Evolutionary conservation across 192 early-diverging fungal species (phyloP).

Genomic region (Coemansia umbellata): DNA sequence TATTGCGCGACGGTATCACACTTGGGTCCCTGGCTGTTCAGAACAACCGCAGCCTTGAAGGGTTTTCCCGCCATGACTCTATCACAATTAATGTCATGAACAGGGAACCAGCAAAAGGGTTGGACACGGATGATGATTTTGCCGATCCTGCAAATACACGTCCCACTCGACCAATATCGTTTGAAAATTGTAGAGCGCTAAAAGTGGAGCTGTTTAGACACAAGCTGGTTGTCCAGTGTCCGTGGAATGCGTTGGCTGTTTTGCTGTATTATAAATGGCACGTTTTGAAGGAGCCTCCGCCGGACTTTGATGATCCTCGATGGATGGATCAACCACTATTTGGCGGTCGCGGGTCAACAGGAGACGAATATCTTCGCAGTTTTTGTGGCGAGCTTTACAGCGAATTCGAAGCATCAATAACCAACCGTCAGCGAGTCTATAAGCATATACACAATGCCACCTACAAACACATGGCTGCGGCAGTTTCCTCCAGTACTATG

Average conservation of each 20-base stretch:
- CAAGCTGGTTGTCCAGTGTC: constrained; percentile 19
- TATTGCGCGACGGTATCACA: constrained; percentile 19
- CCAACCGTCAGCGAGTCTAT: constrained; percentile 2
- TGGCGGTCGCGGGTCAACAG: constrained; percentile 3
- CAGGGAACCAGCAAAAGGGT: not conserved
- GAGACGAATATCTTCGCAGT: constrained; percentile 13
- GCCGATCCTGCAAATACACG: not conserved
- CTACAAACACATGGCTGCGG: not conserved
- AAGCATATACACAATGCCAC: constrained; percentile 19
- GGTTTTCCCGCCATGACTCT: not conserved
- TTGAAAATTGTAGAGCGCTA: not conserved
- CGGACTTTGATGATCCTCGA: constrained; percentile 26
- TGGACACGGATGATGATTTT: not conserved
- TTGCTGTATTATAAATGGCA: constrained; percentile 45
- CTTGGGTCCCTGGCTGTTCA: constrained; percentile 36
- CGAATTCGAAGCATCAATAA: constrained; percentile 14
- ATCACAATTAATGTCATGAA: constrained; percentile 6
- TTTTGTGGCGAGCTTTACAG: constrained; percentile 27
- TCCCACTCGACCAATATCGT: not conserved
- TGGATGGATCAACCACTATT: constrained; percentile 41
- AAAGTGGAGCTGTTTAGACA: constrained; percentile 33
- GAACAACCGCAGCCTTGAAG: not conserved
- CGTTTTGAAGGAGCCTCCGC: constrained; percentile 35
- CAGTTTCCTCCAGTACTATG: not conserved
- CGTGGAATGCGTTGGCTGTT: constrained; percentile 49